These are phyloP conservation scores for Rhynchospora pubera DNA, from an alignment of 176 grass and related monocot species.

Conservation along the genomic window DNA sequence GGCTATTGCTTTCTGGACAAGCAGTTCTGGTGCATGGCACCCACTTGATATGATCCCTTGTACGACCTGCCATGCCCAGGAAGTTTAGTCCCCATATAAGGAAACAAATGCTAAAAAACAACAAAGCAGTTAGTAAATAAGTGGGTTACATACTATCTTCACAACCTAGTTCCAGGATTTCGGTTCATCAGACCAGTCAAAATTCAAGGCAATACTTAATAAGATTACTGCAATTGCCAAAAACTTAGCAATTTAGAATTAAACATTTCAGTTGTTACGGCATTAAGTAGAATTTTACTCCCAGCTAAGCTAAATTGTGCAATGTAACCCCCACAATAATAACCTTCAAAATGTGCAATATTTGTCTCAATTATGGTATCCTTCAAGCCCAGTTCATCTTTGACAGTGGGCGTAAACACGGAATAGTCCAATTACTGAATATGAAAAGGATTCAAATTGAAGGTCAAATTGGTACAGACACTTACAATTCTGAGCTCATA, in stretches of 20 bases:
- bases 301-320: not conserved
- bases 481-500: not conserved
- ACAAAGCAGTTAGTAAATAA: not conserved
- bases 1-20: slow-evolving; percentile 10
- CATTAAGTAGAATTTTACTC: not conserved
- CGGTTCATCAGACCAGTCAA: too few species aligned
- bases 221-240: not conserved
- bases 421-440: not conserved
- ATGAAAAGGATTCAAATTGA: not conserved
- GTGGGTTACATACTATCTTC: not conserved
- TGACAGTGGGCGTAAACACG: not conserved
- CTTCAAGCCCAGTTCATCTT: not conserved
- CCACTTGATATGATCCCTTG: slow-evolving; percentile 16
- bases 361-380: not conserved
- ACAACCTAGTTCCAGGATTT: too few species aligned
- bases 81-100: not conserved
- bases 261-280: not conserved
- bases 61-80: not conserved
- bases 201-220: too few species aligned
- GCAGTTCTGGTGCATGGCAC: not conserved
- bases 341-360: not conserved
- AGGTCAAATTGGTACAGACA: not conserved
- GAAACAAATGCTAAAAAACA: not conserved
- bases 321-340: not conserved
- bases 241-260: not conserved